phyloP scores from a whole-genome alignment of 2,329 filamentous ascomycete genomes.

The Pseudogymnoascus sp. region DNA sequence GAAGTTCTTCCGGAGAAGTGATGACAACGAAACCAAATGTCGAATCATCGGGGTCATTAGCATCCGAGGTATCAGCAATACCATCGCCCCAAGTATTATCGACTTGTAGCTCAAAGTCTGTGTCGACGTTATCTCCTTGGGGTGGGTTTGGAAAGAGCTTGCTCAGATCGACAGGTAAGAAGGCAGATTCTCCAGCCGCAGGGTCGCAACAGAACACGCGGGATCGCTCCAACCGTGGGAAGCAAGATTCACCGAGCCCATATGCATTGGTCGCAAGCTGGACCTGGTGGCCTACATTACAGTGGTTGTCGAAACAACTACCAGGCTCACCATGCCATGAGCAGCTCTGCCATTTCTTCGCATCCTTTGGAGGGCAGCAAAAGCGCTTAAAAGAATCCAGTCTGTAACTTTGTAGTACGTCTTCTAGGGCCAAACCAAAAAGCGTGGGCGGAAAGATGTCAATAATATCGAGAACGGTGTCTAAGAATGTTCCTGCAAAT shows the following conservation, averaged over 20 bases:
- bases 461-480: conserved; percentile 11
- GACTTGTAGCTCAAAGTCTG: conserved; percentile 17
- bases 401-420: background rate
- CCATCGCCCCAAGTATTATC: conserved; percentile 16
- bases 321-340: conserved; percentile 22
- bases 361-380: background rate
- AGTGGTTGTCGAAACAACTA: conserved; percentile 22
- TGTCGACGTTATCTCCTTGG: conserved; percentile 18
- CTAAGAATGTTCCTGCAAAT: conserved; percentile 15
- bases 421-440: background rate
- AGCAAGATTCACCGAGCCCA: conserved; percentile 13
- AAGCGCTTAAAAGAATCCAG: background rate
- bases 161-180: conserved; percentile 22
- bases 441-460: background rate
- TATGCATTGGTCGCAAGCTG: conserved; percentile 19
- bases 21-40: conserved; percentile 18
- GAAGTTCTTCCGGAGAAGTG: conserved; percentile 21
- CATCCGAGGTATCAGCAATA: background rate
- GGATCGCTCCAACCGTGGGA: conserved; percentile 13
- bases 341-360: conserved; percentile 18
- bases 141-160: conserved; percentile 24
- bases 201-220: conserved; percentile 24
- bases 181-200: conserved; percentile 17
- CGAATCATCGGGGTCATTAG: conserved; percentile 13
- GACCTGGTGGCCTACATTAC: conserved; percentile 17